Evolutionary conservation across 2,329 filamentous ascomycete genomes (phyloP).

Genomic region (Diaporthe sp.): DNA sequence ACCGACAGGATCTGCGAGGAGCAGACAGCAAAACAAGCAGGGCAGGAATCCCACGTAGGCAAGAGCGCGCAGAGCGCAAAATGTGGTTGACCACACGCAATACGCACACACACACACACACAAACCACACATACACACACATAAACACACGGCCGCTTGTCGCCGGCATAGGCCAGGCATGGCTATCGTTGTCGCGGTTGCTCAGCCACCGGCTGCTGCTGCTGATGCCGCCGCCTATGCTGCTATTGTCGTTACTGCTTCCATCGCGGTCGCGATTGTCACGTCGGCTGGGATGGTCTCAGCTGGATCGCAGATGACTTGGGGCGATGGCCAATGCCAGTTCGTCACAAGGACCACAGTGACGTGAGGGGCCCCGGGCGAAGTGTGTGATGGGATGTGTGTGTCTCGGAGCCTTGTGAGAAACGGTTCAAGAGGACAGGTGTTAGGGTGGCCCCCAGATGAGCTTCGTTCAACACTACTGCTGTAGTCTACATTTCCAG

Average conservation of each 20-base stretch:
- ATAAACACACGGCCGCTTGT: constrained; percentile 1
- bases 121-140: too few relatives aligned
- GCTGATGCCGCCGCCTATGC: neutral
- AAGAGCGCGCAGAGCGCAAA: neutral
- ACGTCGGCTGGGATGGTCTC: constrained; percentile 13
- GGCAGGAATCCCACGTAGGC: constrained; percentile 21
- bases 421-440: constrained; percentile 16
- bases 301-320: constrained; percentile 20
- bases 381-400: constrained; percentile 30
- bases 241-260: neutral
- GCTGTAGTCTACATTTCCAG: constrained; percentile 10
- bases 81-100: neutral
- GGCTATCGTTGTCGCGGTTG: constrained; percentile 21
- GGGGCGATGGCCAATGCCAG: constrained; percentile 2
- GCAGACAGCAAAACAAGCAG: constrained; percentile 14
- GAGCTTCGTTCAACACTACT: constrained; percentile 27
- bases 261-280: constrained; percentile 1
- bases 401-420: constrained; percentile 31
- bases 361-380: constrained; percentile 29
- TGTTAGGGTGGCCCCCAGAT: constrained; percentile 19
- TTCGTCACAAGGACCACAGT: constrained; percentile 6
- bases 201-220: constrained; percentile 18
- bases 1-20: constrained; percentile 24
- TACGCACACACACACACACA: neutral
- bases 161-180: constrained; percentile 24